A percentile compares a stretch with the other conserved stretches of the same genome.
These are phyloP conservation scores for Prunus mume DNA, from an alignment of 306 rosid species.

Conservation along the genomic window DNA sequence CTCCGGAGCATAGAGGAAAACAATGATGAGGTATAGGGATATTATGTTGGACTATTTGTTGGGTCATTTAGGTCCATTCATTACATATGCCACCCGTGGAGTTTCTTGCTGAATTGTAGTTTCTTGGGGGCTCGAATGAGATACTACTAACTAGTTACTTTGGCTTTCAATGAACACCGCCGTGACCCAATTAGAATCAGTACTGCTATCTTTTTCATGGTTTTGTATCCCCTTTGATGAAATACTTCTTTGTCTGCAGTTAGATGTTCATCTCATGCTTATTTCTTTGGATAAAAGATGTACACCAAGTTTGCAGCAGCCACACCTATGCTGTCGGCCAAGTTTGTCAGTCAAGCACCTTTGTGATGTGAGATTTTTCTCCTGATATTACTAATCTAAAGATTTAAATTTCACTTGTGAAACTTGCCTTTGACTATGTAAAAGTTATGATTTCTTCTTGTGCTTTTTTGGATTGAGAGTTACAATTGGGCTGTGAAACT, in stretches of 20 bases:
- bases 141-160: neutral
- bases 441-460: neutral
- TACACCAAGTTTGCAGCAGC: conserved; percentile 68
- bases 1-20: conserved; percentile 65
- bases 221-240: neutral
- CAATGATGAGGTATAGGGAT: conserved; percentile 57
- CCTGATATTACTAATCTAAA: neutral
- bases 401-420: neutral
- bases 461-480: neutral
- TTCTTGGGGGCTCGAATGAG: conserved; percentile 1
- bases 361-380: conserved; percentile 59
- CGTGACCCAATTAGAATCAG: neutral
- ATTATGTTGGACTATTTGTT: neutral
- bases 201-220: neutral
- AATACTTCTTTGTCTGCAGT: conserved; percentile 46
- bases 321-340: conserved; percentile 82
- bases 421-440: neutral
- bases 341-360: conserved; percentile 69
- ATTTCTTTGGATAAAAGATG: conserved; percentile 58
- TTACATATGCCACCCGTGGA: conserved; percentile 8
- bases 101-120: conserved; percentile 1
- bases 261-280: conserved; percentile 75
- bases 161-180: conserved; percentile 11
- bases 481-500: neutral
- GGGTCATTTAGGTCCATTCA: neutral